phyloP scores from a whole-genome alignment of 345 rosid genomes.

The Hibiscus tridactylites region DNA sequence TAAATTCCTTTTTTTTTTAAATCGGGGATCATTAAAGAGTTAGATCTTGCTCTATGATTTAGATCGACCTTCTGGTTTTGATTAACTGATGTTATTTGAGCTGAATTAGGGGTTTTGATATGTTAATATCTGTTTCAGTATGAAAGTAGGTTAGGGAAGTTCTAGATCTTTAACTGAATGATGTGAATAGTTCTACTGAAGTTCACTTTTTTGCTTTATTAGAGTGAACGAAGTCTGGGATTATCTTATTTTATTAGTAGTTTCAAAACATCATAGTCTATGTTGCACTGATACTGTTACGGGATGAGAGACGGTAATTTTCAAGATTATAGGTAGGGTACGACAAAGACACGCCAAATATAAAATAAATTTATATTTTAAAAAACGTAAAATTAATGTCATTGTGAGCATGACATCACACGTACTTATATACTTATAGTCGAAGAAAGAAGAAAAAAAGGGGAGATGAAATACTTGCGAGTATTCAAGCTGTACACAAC shows the following conservation, averaged over 20 bases:
- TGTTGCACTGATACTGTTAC: too few relatives aligned
- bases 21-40: slow-evolving; percentile 4
- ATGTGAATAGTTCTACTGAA: slow-evolving; percentile 12
- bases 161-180: background rate
- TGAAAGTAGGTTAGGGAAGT: background rate
- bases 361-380: too few relatives aligned
- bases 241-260: background rate
- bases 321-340: too few relatives aligned
- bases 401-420: too few relatives aligned
- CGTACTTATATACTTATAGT: too few relatives aligned
- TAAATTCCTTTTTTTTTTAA: background rate
- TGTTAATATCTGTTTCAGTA: background rate
- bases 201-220: background rate
- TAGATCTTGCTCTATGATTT: slow-evolving; percentile 18
- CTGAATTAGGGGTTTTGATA: background rate
- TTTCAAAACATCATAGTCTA: background rate
- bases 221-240: background rate
- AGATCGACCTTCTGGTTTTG: slow-evolving; percentile 5
- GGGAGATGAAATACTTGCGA: too few relatives aligned
- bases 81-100: background rate
- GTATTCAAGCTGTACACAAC: too few relatives aligned
- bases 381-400: too few relatives aligned
- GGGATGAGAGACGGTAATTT: too few relatives aligned
- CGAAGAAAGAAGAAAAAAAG: too few relatives aligned
- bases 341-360: too few relatives aligned